These are phyloP conservation scores for Proliferodiscus dingleyae DNA, from an alignment of 2,329 filamentous ascomycete species.

Conservation along the genomic window DNA sequence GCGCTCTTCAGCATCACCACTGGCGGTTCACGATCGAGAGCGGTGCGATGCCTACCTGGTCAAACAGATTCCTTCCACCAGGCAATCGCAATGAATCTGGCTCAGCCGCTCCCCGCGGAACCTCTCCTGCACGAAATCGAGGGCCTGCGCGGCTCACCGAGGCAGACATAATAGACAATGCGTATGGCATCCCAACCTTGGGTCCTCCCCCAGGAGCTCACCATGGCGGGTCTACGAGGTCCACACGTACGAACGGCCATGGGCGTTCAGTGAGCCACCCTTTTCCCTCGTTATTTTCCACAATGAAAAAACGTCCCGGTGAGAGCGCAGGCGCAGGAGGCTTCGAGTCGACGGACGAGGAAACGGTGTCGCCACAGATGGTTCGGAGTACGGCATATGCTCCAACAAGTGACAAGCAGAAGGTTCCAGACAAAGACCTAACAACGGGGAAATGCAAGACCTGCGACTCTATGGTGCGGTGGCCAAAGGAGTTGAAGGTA, in stretches of 20 bases:
- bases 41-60: slow-evolving; percentile 31
- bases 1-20: slow-evolving; percentile 9
- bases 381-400: slow-evolving; percentile 9
- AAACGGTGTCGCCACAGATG: slow-evolving; percentile 30
- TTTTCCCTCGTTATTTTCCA: slow-evolving; percentile 66
- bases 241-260: slow-evolving; percentile 18
- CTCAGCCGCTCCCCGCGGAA: slow-evolving; percentile 5
- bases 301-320: slow-evolving; percentile 49
- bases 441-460: slow-evolving; percentile 76
- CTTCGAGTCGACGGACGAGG: slow-evolving; percentile 43
- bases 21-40: slow-evolving; percentile 15
- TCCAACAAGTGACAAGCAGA: slow-evolving; percentile 16
- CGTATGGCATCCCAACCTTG: slow-evolving; percentile 28
- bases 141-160: slow-evolving; percentile 25
- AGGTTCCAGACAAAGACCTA: slow-evolving; percentile 51
- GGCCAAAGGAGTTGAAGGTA: slow-evolving; percentile 66
- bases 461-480: slow-evolving; percentile 74
- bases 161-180: slow-evolving; percentile 29
- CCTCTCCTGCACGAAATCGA: slow-evolving; percentile 17
- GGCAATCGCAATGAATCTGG: slow-evolving; percentile 23
- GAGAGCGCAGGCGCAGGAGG: slow-evolving; percentile 34
- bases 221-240: slow-evolving; percentile 13
- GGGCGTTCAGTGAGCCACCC: slow-evolving; percentile 69
- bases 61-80: slow-evolving; percentile 26
- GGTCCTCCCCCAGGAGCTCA: slow-evolving; percentile 13